Evolutionary conservation across 352 stramenopile species (phyloP).

Genomic region (Globisporangium spiculum): DNA sequence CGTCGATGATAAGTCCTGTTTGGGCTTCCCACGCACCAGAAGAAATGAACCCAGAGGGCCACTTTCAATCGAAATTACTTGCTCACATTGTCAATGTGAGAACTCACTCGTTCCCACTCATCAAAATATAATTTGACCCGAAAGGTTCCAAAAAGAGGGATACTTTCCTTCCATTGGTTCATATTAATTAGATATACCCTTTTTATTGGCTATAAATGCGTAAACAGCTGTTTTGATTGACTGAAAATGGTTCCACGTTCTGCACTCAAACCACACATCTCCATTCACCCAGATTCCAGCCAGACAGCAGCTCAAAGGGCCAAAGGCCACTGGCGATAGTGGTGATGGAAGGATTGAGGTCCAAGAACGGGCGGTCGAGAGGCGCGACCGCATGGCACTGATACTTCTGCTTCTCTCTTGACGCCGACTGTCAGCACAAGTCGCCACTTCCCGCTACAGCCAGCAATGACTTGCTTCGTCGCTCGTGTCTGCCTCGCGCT

Average conservation of each 20-base stretch:
- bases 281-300: neutral
- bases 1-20: neutral
- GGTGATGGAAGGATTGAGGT: neutral
- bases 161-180: neutral
- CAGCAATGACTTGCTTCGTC: neutral
- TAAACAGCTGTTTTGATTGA: neutral
- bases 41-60: constrained; percentile 9
- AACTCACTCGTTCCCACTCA: constrained; percentile 7
- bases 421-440: neutral
- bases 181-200: neutral
- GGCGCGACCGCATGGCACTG: neutral
- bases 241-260: neutral
- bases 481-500: constrained; percentile 5
- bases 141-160: constrained; percentile 4
- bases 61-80: neutral
- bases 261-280: neutral
- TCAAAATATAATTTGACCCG: neutral
- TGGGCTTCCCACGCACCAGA: neutral
- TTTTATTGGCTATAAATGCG: neutral
- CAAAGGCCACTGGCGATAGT: neutral
- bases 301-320: neutral
- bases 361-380: neutral
- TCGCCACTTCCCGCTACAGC: neutral
- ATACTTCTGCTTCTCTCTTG: constrained; percentile 1
- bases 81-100: neutral